Evolutionary conservation across 2,329 filamentous ascomycete species (phyloP).

Genomic region (Botryotinia globosa): DNA sequence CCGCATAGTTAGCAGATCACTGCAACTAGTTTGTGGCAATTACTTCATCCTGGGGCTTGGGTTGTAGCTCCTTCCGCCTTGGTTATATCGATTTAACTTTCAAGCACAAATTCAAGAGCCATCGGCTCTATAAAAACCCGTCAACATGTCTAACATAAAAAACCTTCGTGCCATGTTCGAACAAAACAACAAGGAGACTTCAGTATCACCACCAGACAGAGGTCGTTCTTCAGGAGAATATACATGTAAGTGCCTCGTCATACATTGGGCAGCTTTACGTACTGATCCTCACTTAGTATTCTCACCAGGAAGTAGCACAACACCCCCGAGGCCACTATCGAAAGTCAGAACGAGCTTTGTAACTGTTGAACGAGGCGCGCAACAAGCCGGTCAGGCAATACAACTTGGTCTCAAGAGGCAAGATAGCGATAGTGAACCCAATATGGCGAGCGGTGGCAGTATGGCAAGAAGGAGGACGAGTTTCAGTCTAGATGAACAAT

Average conservation of each 20-base stretch:
- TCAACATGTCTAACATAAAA: slow-evolving; percentile 42
- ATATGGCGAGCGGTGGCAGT: slow-evolving; percentile 20
- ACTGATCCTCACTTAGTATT: slow-evolving; percentile 25
- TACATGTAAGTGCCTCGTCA: slow-evolving; percentile 42
- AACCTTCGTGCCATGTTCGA: slow-evolving; percentile 81
- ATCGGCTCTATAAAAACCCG: slow-evolving; percentile 19
- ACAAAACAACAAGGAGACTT: slow-evolving; percentile 66
- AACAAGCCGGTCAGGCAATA: slow-evolving; percentile 37
- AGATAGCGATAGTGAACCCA: slow-evolving; percentile 28
- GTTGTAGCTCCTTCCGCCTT: slow-evolving; percentile 12
- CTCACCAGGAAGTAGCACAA: slow-evolving; percentile 31
- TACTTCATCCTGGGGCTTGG: slow-evolving; percentile 12
- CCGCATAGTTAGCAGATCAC: slow-evolving; percentile 17
- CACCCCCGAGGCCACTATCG: slow-evolving; percentile 64
- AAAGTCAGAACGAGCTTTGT: slow-evolving; percentile 75
- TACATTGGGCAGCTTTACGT: slow-evolving; percentile 22
- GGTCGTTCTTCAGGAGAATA: slow-evolving; percentile 63
- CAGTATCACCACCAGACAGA: slow-evolving; percentile 54
- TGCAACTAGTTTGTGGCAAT: slow-evolving; percentile 13
- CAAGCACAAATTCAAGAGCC: slow-evolving; percentile 11
- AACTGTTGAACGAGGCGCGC: slow-evolving; percentile 57
- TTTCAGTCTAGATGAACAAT: slow-evolving; percentile 35
- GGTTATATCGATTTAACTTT: slow-evolving; percentile 16
- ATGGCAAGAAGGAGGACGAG: slow-evolving; percentile 33
- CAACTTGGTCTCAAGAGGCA: slow-evolving; percentile 44